Evolutionary conservation across 2,329 filamentous ascomycete genomes (phyloP), one percentile per base, ranked within the genome.

Genomic region (Fusarium subtropicale): DNA sequence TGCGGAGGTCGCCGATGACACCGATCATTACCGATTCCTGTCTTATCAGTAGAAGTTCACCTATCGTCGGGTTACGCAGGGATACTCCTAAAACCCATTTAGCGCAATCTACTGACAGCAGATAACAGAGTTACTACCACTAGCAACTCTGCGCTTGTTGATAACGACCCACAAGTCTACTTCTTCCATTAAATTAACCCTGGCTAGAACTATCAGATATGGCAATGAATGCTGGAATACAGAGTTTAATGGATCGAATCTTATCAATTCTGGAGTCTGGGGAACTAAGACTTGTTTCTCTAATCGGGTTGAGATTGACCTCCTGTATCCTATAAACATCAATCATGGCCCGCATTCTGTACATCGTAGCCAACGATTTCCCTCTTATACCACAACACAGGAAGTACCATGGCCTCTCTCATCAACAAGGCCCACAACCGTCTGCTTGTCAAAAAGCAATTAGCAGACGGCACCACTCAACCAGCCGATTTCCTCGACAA

Each of bases 401-500:
- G 7, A 51, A 22, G 7, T 8, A 44, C 1, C 8, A 61, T 61
- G 59, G 5, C 59, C 2, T 13, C 45, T 20, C 12, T 61, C 1
- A 7, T 60, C 4, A 45, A 39, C 12, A 61, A 39, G 28, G 39
- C 13, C 7, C 56, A 61, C n/a, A 20, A 39, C 8, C 56, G 33
- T 3, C 39, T 61, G 3, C 8, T 61, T 0, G 59, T 61, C 3
- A 39, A 61, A 5, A 61, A 61, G 3, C 38, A 61, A 5, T 34
- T 28, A 3, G 11, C 45, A 20, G 45, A 61, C 1, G 56, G 59
- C 1, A 61, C 56, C 1, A 54, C 33, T 2, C 16, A 44, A 7
- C 45, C 56, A 15, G 59, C 59, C 22, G 28, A 52, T 3, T 61
- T 61, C 24, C 59, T 61, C 5, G 59, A 61, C 56, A 61, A 61